Base-by-base conservation (phyloP, 148 eudicot species). In the Diospyros lotus region DNA sequence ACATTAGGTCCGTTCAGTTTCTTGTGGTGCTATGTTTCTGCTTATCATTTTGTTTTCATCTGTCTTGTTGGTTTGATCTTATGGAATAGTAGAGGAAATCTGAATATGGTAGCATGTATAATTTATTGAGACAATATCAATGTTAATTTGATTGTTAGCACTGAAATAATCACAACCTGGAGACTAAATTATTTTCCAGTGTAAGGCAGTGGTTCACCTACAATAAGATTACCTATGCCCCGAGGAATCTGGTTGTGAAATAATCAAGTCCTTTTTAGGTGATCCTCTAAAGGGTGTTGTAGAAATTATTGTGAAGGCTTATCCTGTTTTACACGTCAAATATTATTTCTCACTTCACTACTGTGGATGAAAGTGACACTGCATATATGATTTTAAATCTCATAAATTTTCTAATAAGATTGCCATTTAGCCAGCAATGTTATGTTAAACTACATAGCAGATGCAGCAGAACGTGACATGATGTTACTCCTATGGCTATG, bases 1-100 rank as follows among this genome's bases (percentile, higher is more conserved):
- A 88, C 66, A 77, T 87, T 59, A 88, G 92, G 89, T 88, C 82
- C 2, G 64, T 58, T 54, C 18, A 59, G 52, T 74, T 53, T 3
- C 15, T 1, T 8, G 5, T 8, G 12, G 8, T 46, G 41, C 70
- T 55, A 44, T 5, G 6, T 69, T 40, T 69, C 2, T 59, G 44
- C 74, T 52, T 52, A 44, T 75, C 60, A 46, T 72, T 39, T 66
- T 41, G 53, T 9, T 0, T 72, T 55, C 54, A 38, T 62, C 52
- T 56, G 38, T 11, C 0, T 44, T 56, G 72, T 44, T 58, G 45
- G 4, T 51, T 71, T 41, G 70, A 68, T 68, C 9, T n/a, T 8
- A 42, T 6, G 7, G 52, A 38, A 58, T 1, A 4, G 12, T 43
- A 59, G 13, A 61, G 14, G 5, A 48, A 48, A 2, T 66, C 54